Evolutionary conservation across 208 protist genomes (phyloP).

Genomic region (Leishmania turanica): DNA sequence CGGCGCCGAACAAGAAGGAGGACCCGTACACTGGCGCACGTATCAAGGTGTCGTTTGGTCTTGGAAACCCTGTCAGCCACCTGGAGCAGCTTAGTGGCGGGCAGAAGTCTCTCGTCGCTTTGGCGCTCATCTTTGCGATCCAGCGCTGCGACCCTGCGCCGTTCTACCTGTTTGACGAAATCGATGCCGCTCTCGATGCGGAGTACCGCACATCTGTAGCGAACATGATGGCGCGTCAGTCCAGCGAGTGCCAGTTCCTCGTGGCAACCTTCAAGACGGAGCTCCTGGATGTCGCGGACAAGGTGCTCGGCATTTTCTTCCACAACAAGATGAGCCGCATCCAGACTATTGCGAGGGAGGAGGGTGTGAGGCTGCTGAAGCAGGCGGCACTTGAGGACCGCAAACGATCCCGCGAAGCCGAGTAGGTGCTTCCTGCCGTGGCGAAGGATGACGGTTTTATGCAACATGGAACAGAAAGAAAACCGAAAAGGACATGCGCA

Average conservation of each 20-base stretch:
- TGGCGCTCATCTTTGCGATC: conserved; percentile 99
- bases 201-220: conserved; percentile 94
- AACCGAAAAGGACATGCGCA: neutral
- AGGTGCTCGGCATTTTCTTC: conserved; percentile 96
- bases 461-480: neutral
- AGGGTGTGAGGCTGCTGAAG: conserved; percentile 51
- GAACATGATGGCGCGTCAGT: conserved; percentile 94
- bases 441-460: neutral
- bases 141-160: conserved; percentile 98
- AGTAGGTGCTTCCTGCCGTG: conserved; percentile 2
- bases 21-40: conserved; percentile 92
- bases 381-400: conserved; percentile 70
- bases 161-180: conserved; percentile 99
- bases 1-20: conserved; percentile 30
- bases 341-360: conserved; percentile 78
- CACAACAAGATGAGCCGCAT: conserved; percentile 95
- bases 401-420: conserved; percentile 57
- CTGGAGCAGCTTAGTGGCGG: conserved; percentile 97
- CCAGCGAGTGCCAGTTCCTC: conserved; percentile 96
- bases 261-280: conserved; percentile 98
- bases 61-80: conserved; percentile 68
- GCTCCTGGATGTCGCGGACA: conserved; percentile 94
- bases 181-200: conserved; percentile 98
- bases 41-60: conserved; percentile 93
- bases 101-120: conserved; percentile 98